Evolutionary conservation across 1,284 basidiomycete genomes (phyloP), one percentile per base, ranked within the genome.

Genomic region (Irpex sp.): DNA sequence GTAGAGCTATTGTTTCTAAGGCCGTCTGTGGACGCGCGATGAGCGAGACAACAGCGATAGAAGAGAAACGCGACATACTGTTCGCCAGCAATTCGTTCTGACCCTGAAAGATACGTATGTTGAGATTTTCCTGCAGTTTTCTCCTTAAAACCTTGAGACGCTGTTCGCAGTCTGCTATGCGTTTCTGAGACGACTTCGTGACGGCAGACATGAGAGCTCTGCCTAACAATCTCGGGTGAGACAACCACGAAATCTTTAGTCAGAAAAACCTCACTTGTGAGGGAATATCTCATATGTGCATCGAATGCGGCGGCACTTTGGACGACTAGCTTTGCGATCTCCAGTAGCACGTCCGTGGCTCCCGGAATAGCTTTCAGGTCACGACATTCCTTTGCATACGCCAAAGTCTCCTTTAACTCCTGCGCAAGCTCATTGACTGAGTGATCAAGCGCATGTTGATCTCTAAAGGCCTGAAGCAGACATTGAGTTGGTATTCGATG

Each of bases 251-350:
- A n/a, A n/a, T n/a, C n/a, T n/a, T n/a, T n/a, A n/a, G n/a, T n/a
- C n/a, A n/a, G n/a, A n/a, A n/a, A 33, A 17, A 56, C 59, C 59
- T 17, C 13, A 63, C 62, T n/a, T 39, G 54, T 33, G 5, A 51
- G 35, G 1, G 47, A 46, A 19, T 60, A 35, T 26, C 59, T 62
- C 51, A 65, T 65, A 57, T 55, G 55, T 13, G 61, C 63, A 47
- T 65, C 63, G 17, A 65, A 50, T 7, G 61, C 57, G 2, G 61
- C 43, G 5, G 63, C 63, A 17, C 60, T 58, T 19, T 65, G 50
- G 0, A 58, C 61, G 31, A 61, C 58, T 13, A 59, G 35, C 26
- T 49, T 35, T 2, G 63, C 63, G 5, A 65, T 58, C 17, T 61
- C 57, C 13, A 46, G 57, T 5, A 65, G n/a, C 0, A 59, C 51